phyloP scores from a whole-genome alignment of 1,284 basidiomycete species.

The Leccinum glutinopallens region DNA sequence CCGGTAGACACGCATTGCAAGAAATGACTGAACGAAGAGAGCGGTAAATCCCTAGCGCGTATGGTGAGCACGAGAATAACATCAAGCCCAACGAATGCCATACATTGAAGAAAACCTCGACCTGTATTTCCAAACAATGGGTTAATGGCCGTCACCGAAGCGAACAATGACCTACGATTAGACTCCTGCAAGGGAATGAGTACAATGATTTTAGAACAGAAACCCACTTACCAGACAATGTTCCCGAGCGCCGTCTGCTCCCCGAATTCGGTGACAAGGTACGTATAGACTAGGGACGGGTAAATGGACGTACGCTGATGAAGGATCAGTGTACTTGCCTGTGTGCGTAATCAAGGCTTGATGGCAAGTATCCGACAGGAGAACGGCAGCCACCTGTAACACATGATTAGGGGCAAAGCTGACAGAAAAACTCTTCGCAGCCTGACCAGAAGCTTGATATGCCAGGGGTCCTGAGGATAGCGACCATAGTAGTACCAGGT shows the following conservation, averaged over 20 bases:
- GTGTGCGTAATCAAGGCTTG: conserved; percentile 60
- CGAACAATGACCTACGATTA: conserved; percentile 41
- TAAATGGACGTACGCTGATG: not conserved
- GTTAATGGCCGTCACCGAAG: conserved; percentile 5
- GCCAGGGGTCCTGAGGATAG: conserved; percentile 53
- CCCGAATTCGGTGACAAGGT: conserved; percentile 40
- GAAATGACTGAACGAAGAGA: conserved; percentile 41
- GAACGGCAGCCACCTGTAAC: conserved; percentile 50
- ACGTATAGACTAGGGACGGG: conserved; percentile 52
- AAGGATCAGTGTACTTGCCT: conserved; percentile 36
- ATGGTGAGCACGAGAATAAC: conserved; percentile 9
- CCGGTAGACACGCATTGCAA: conserved; percentile 37
- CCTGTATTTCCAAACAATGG: not conserved
- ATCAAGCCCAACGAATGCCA: not conserved
- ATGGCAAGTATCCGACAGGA: conserved; percentile 56
- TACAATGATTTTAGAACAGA: not conserved
- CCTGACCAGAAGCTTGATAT: conserved; percentile 47
- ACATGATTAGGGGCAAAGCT: not conserved
- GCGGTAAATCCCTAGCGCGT: conserved; percentile 37
- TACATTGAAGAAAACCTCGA: conserved; percentile 43
- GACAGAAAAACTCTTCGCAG: not conserved
- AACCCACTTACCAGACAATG: conserved; percentile 49
- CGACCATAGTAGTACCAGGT: conserved; percentile 56
- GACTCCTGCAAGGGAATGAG: conserved; percentile 41
- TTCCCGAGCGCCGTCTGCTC: conserved; percentile 31